phyloP scores from a whole-genome alignment of 2,329 filamentous ascomycete genomes.

The Sarocladiaceae sp. region DNA sequence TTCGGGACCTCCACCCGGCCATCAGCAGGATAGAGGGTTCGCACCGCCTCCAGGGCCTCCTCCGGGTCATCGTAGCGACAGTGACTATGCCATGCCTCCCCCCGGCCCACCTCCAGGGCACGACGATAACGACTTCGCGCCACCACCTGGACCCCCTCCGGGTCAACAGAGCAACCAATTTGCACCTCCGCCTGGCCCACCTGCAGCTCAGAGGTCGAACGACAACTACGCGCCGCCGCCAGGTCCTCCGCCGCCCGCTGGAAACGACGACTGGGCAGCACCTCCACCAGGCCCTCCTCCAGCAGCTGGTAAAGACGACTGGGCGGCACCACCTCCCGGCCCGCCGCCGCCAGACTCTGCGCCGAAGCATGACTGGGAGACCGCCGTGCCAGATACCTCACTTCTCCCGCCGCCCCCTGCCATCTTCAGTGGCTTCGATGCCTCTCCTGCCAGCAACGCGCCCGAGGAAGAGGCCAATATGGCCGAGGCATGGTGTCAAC shows the following conservation, averaged over 20 bases:
- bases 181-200: conserved; percentile 6
- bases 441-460: conserved; percentile 67
- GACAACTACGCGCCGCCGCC: conserved; percentile 7
- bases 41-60: conserved; percentile 27
- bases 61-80: conserved; percentile 18
- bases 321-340: conserved; percentile 32
- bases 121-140: not conserved
- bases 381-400: conserved; percentile 67
- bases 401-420: conserved; percentile 69
- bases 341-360: conserved; percentile 25
- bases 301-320: conserved; percentile 13
- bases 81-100: conserved; percentile 18
- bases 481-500: conserved; percentile 61
- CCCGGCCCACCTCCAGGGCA: not conserved
- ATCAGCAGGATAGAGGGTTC: conserved; percentile 16
- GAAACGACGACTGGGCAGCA: conserved; percentile 4
- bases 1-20: conserved; percentile 19
- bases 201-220: not conserved
- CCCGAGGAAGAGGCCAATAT: conserved; percentile 58
- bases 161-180: not conserved
- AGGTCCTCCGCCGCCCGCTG: conserved; percentile 11
- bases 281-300: conserved; percentile 10
- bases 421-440: conserved; percentile 59
- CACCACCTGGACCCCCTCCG: conserved; percentile 7
- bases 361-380: conserved; percentile 63